These are phyloP conservation scores for Casuarina cunninghamiana DNA, from an alignment of 306 rosid species.

Conservation along the genomic window DNA sequence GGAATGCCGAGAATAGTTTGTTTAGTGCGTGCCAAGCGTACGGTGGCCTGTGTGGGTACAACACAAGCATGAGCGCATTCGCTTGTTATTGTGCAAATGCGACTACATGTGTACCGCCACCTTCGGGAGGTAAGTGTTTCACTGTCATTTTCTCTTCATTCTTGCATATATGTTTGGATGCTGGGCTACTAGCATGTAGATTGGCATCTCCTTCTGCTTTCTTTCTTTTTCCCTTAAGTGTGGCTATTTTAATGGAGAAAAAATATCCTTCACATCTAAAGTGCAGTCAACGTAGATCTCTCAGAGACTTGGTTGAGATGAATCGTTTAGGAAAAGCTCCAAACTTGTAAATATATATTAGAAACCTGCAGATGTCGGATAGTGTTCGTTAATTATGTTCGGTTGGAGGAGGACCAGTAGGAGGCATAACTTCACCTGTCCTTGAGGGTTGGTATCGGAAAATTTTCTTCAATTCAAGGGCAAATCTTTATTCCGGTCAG, in stretches of 20 bases:
- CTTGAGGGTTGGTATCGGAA: not conserved
- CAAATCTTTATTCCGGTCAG: not conserved
- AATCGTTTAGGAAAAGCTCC: not conserved
- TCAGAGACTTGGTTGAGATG: not conserved
- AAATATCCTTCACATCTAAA: not conserved
- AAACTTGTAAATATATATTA: not conserved
- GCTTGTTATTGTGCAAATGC: conserved; percentile 55
- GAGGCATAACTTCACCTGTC: not conserved
- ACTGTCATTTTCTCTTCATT: not conserved
- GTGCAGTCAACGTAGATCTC: not conserved
- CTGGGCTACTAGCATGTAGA: not conserved
- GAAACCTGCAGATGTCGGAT: not conserved
- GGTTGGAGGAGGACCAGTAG: not conserved
- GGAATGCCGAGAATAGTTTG: conserved; percentile 43
- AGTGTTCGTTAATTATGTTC: not conserved
- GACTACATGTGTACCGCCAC: conserved; percentile 30
- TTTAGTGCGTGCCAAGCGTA: conserved; percentile 41
- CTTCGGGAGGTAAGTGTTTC: conserved; percentile 23
- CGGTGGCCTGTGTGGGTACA: conserved; percentile 53
- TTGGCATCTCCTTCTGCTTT: not conserved
- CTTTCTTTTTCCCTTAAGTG: not conserved
- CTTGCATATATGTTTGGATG: not conserved
- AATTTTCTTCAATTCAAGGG: not conserved
- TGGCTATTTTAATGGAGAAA: not conserved
- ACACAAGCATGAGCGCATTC: conserved; percentile 31